Evolutionary conservation across 2,329 filamentous ascomycete species (phyloP).

Genomic region (Clonostachys rosea): DNA sequence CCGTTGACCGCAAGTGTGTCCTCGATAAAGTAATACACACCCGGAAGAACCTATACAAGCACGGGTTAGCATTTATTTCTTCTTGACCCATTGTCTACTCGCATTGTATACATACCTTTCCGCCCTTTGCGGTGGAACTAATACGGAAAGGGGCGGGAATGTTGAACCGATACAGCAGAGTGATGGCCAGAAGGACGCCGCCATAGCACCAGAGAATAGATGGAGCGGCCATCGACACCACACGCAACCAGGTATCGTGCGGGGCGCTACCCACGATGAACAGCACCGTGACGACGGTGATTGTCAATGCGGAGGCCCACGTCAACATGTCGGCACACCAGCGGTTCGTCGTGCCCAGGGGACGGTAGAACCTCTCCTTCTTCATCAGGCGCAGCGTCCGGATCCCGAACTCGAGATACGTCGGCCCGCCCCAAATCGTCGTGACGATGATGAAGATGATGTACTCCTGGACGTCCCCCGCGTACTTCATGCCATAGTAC

Average conservation of each 20-base stretch:
- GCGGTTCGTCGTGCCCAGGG: conserved; percentile 35
- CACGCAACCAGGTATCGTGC: conserved; percentile 40
- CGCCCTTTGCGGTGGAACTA: conserved; percentile 57
- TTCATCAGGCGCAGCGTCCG: conserved; percentile 42
- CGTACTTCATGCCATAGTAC: conserved; percentile 44
- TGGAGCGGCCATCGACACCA: conserved; percentile 45
- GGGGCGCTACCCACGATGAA: conserved; percentile 47
- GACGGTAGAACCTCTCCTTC: conserved; percentile 43
- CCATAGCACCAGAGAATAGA: conserved; percentile 44
- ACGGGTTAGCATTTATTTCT: background rate
- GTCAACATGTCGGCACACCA: conserved; percentile 48
- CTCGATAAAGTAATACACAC: conserved; percentile 61
- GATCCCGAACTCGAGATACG: conserved; percentile 46
- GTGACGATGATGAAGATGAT: conserved; percentile 48
- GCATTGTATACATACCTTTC: conserved; percentile 16
- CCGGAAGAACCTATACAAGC: conserved; percentile 47
- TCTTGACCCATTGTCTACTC: background rate
- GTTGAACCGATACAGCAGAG: conserved; percentile 24
- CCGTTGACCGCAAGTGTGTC: conserved; percentile 66
- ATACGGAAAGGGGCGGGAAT: conserved; percentile 54
- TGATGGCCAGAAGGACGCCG: conserved; percentile 30
- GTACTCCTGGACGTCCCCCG: conserved; percentile 27
- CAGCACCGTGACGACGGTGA: conserved; percentile 42
- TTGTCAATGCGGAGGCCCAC: conserved; percentile 38
- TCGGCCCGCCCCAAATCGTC: conserved; percentile 50